Evolutionary conservation across 768 basidiomycete species (phyloP).

Genomic region (Pleurotus citrinopileatus): DNA sequence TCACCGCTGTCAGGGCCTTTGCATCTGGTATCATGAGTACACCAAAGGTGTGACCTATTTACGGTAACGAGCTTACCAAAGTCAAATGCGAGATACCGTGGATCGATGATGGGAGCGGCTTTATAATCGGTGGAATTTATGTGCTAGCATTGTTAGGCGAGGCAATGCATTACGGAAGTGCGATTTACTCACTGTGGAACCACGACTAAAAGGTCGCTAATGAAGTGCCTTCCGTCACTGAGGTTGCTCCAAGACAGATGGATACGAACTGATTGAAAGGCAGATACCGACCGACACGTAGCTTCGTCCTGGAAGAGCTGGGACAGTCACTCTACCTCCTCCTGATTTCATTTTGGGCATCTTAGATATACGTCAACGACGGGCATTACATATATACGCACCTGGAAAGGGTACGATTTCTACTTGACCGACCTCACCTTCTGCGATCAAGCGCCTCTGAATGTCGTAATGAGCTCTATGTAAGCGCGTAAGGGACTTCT

Average conservation of each 20-base stretch:
- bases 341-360: neutral
- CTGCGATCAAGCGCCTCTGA: neutral
- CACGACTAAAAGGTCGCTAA: conserved; percentile 6
- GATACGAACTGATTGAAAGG: neutral
- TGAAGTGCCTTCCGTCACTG: too few relatives aligned
- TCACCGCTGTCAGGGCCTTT: neutral
- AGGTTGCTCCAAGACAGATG: too few relatives aligned
- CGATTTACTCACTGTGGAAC: conserved; percentile 19
- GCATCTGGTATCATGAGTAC: neutral
- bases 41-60: too few relatives aligned
- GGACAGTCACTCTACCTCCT: neutral
- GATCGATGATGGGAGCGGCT: conserved; percentile 41
- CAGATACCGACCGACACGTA: neutral
- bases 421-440: neutral
- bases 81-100: conserved; percentile 32
- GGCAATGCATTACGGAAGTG: conserved; percentile 18
- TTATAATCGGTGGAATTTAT: conserved; percentile 40
- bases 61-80: conserved; percentile 1
- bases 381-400: conserved; percentile 8
- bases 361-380: neutral
- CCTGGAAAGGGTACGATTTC: neutral
- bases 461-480: conserved; percentile 1
- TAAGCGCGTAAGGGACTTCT: neutral
- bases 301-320: neutral
- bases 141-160: conserved; percentile 36